A percentile compares a stretch with the other conserved stretches of the same genome.
These are phyloP conservation scores for Colletotrichum sp. DNA, from an alignment of 2,329 filamentous ascomycete species.

Conservation along the genomic window DNA sequence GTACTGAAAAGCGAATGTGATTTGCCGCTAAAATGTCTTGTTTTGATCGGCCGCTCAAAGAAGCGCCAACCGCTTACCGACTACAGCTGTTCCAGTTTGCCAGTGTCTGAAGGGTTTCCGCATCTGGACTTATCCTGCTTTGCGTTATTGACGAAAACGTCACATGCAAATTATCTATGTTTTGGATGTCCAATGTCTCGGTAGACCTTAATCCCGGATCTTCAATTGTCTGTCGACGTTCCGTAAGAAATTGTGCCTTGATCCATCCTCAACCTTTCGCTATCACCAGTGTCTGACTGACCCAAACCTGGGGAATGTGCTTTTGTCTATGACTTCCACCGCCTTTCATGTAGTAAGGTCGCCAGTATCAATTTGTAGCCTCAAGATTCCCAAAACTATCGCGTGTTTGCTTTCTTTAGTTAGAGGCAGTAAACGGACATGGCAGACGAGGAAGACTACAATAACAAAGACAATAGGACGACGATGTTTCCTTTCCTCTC, in stretches of 20 bases:
- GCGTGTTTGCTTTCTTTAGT: not conserved
- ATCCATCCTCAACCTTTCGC: not conserved
- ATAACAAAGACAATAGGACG: not conserved
- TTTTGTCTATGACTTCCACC: not conserved
- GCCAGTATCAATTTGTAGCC: not conserved
- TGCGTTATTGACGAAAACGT: not conserved
- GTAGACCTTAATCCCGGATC: not conserved
- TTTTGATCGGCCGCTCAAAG: not conserved
- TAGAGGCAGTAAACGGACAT: not conserved
- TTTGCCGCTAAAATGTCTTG: not conserved
- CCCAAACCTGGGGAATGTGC: not conserved
- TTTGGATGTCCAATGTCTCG: not conserved
- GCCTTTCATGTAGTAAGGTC: not conserved
- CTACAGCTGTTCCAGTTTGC: not conserved
- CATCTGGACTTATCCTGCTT: not conserved
- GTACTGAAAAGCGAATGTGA: not conserved
- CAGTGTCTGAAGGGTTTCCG: not conserved
- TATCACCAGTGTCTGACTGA: not conserved
- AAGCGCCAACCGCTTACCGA: not conserved
- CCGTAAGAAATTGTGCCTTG: not conserved
- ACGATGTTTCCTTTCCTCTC: not conserved
- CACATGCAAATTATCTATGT: not conserved
- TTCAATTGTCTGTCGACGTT: not conserved
- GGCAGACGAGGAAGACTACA: not conserved
- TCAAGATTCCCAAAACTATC: not conserved